Conservation (phyloP, 345 rosid species). For the Corchorus capsularis region DNA sequence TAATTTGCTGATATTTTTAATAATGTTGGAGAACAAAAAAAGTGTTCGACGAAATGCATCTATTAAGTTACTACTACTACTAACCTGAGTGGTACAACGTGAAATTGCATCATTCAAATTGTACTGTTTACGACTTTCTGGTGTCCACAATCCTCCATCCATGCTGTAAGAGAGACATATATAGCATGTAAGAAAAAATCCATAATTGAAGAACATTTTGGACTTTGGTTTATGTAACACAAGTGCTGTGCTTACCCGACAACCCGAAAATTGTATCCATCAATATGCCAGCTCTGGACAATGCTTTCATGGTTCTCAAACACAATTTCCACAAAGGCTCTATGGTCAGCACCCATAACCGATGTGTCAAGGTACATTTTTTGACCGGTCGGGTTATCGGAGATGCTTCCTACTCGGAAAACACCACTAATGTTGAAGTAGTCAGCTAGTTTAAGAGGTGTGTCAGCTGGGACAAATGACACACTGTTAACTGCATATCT, state of each 20-base stretch:
- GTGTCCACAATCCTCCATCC: constrained; percentile 78
- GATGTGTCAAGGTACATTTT: constrained; percentile 60
- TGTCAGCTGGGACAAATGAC: constrained; percentile 66
- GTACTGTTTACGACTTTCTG: constrained; percentile 60
- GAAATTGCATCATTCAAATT: constrained; percentile 79
- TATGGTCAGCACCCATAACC: constrained; percentile 70
- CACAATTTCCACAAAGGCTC: constrained; percentile 71
- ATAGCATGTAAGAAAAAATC: background rate
- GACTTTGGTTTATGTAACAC: background rate
- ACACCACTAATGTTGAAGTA: constrained; percentile 74
- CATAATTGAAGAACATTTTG: background rate
- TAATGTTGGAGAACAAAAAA: background rate
- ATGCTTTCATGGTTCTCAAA: constrained; percentile 73
- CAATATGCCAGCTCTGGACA: constrained; percentile 81
- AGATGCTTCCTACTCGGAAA: constrained; percentile 63
- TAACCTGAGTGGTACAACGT: constrained; percentile 66
- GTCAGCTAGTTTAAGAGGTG: constrained; percentile 86
- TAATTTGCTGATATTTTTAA: background rate
- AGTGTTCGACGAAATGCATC: background rate
- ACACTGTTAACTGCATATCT: constrained; percentile 81
- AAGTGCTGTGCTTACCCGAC: constrained; percentile 68
- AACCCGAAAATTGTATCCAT: constrained; percentile 84
- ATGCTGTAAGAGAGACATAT: constrained; percentile 47
- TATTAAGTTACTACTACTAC: background rate
- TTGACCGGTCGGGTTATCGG: constrained; percentile 44